Evolutionary conservation across 768 basidiomycete species (phyloP).

Genomic region (Lentinus brumalis): DNA sequence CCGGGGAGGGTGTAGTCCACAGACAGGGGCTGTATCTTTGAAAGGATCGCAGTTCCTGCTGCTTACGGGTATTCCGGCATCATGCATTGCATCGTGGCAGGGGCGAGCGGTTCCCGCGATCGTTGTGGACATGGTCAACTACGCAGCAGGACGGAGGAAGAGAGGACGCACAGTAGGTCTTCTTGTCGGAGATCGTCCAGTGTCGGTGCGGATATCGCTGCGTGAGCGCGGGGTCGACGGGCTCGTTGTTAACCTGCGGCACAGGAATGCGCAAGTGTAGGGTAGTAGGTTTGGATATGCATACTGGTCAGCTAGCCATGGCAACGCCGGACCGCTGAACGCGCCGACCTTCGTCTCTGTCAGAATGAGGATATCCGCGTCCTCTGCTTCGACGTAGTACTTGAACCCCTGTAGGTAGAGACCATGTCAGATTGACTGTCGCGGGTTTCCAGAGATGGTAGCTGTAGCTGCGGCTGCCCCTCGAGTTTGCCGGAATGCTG

Average conservation of each 20-base stretch:
- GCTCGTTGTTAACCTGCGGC: conserved; percentile 67
- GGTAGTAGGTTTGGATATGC: not conserved
- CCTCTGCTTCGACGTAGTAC: conserved; percentile 80
- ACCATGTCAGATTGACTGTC: not conserved
- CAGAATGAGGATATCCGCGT: conserved; percentile 80
- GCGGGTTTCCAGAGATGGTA: no score
- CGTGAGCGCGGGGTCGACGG: conserved; percentile 58
- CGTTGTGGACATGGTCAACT: not conserved
- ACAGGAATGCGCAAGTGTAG: not conserved
- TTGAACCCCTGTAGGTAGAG: conserved; percentile 64
- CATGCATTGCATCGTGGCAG: not conserved
- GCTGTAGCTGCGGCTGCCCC: no score
- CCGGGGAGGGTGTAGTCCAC: conserved; percentile 71
- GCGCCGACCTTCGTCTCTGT: conserved; percentile 79
- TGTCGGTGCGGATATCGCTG: conserved; percentile 67
- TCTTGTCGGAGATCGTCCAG: conserved; percentile 79
- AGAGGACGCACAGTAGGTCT: conserved; percentile 65
- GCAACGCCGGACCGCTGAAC: not conserved
- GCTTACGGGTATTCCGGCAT: not conserved
- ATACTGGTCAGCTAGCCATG: not conserved
- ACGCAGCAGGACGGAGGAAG: no score
- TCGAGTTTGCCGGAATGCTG: no score
- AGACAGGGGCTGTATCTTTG: conserved; percentile 70
- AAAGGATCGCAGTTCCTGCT: conserved; percentile 85
- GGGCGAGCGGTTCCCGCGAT: not conserved